Evolutionary conservation across 2,329 filamentous ascomycete species (phyloP), one percentile per base, ranked within the genome.

Genomic region (Fusarium phyllophilum): DNA sequence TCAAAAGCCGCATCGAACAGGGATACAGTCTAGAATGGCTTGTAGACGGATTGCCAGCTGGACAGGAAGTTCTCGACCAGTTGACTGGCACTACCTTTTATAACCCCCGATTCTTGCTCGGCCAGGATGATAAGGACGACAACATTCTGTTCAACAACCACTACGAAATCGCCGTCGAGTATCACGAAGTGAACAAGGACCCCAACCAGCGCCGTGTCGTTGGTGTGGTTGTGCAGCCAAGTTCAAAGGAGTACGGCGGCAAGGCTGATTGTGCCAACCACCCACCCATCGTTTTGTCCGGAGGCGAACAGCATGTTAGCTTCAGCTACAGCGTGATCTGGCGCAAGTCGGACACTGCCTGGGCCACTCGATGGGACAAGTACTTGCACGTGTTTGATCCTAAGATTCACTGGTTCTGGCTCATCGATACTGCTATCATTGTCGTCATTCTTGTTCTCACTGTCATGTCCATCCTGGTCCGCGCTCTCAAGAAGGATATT

Each of bases 311-410:
- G 55, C 78, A 88, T 26, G 94, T 98, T 29, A 89, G 91, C 6
- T 99, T 94, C 85, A 97, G 95, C 10, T 99, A 99, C 85, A 94
- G 93, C 75, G 94, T 98, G 20, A 93, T 92, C 83, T 99, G 96
- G 96, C 89, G 88, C 65, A 90, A 91, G 75, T 98, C 95, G 2
- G 80, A 88, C 2, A 98, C 95, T 3, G 94, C 93, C 3, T 99
- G 97, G 92, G 96, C 96, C 34, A 99, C 96, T 18, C 90, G 96
- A 74, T 99, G 96, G 96, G 96, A 99, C 87, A 98, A 97, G 84
- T 98, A 98, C 81, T 88, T 99, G 41, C 96, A 98, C 79, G 96
- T 99, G 36, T 97, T 95, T 80, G 95, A 98, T 82, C 95, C 96
- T 59, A 97, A 96, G 86, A 98, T 99, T 78, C 96, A 99, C 83